Base-by-base conservation (phyloP, 1,139 yeast species). In the Saccharomyces hybrid region DNA sequence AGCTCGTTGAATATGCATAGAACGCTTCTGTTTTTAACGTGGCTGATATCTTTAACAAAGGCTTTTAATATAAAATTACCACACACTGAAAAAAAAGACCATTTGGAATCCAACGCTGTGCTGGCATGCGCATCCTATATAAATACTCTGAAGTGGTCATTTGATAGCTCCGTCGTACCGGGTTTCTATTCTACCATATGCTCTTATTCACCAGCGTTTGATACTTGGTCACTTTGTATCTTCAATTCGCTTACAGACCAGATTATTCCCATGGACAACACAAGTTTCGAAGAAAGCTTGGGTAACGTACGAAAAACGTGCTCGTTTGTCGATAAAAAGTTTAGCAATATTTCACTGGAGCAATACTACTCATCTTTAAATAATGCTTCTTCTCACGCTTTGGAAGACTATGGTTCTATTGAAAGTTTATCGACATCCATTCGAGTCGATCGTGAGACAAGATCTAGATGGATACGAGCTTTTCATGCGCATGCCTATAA, bases 401-500 rank as follows among this genome's bases (percentile, higher is more conserved):
- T 16, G 8, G n/a, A n/a, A 41, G 13, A 23, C 25, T 16, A 41
- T n/a, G n/a, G 46, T 16, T 9, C 46, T 8, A 42, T 38, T 13
- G 34, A 41, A 5, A 16, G 11, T 20, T 25, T 41, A 3, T 49
- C 25, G 8, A 54, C 38, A 31, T 66, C 67, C 2, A 56, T 64
- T 13, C 41, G 47, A 34, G 52, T 59, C 23, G 50, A 57, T 26
- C 32, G 52, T 8, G 42, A 54, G 5, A 31, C 47, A 25, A 52
- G 64, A 44, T 34, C 14, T 3, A 46, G 50, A 42, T 20, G 56
- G 3, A 57, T 51, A 5, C 28, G 54, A 31, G 63, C 63, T 5
- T 63, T 56, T 48, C 63, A 61, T 48, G 53, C 50, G 1, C 59
- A 57, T 48, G 48, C 58, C 16, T 47, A 52, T 25, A 64, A 63